A percentile compares a stretch with the other conserved stretches of the same genome.
phyloP scores from a whole-genome alignment of 2,329 filamentous ascomycete genomes.

The Sporothrix dimorphospora region DNA sequence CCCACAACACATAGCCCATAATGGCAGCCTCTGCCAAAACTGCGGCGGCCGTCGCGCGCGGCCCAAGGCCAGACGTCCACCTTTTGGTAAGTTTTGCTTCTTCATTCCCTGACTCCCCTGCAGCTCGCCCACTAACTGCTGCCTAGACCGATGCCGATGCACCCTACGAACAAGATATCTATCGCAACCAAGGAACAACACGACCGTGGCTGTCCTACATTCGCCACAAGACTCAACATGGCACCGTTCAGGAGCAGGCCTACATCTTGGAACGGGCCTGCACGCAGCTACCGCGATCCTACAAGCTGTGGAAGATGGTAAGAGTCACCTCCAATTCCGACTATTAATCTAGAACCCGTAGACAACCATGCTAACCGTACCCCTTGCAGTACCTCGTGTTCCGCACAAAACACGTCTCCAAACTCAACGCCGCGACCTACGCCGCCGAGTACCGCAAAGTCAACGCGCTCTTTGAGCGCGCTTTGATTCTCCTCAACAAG shows the following conservation, averaged over 20 bases:
- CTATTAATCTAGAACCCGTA: not conserved
- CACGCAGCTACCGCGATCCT: slow-evolving; percentile 85
- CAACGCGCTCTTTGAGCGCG: slow-evolving; percentile 90
- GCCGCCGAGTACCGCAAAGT: slow-evolving; percentile 86
- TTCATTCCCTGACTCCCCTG: too few relatives aligned
- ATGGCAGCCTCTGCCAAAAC: slow-evolving; percentile 11
- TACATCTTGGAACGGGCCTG: slow-evolving; percentile 89
- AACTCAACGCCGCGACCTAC: slow-evolving; percentile 80
- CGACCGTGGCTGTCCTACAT: slow-evolving; percentile 97
- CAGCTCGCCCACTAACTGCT: slow-evolving; percentile 35
- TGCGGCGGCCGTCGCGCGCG: slow-evolving; percentile 7
- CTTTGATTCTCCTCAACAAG: slow-evolving; percentile 92
- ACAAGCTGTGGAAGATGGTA: slow-evolving; percentile 97
- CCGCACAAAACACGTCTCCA: slow-evolving; percentile 76
- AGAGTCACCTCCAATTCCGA: not conserved
- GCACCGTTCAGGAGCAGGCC: slow-evolving; percentile 81
- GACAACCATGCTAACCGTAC: not conserved
- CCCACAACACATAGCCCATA: not conserved
- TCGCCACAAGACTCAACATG: slow-evolving; percentile 86
- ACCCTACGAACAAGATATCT: slow-evolving; percentile 93
- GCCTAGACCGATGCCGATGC: slow-evolving; percentile 74
- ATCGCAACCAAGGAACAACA: slow-evolving; percentile 80
- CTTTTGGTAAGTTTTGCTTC: slow-evolving; percentile 27
- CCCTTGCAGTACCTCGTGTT: slow-evolving; percentile 74
- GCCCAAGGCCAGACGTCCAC: slow-evolving; percentile 28